These are phyloP conservation scores for Teratosphaeria pseudoeucalypti DNA, from an alignment of 2,329 filamentous ascomycete species.

Conservation along the genomic window DNA sequence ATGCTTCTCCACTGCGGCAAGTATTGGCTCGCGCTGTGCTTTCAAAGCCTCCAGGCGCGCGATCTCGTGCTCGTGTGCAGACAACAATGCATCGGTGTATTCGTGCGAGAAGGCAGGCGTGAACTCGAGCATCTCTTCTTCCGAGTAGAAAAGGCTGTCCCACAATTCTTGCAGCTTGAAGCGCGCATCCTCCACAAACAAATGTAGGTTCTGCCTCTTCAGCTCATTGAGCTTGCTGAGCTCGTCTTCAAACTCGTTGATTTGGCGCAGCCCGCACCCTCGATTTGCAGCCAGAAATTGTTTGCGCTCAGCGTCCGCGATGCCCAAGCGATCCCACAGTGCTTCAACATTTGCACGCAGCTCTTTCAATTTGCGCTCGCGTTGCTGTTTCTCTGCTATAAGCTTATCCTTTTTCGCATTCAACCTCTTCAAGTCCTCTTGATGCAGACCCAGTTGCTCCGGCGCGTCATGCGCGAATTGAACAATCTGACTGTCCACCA, in stretches of 20 bases:
- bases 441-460: slow-evolving; percentile 85
- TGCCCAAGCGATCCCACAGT: slow-evolving; percentile 78
- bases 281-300: slow-evolving; percentile 77
- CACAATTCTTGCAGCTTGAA: slow-evolving; percentile 87
- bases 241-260: slow-evolving; percentile 95
- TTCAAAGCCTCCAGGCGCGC: slow-evolving; percentile 66
- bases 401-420: slow-evolving; percentile 69
- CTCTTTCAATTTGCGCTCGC: slow-evolving; percentile 68
- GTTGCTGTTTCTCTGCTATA: slow-evolving; percentile 73
- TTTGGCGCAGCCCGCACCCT: slow-evolving; percentile 79
- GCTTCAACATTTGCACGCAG: slow-evolving; percentile 68
- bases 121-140: slow-evolving; percentile 98
- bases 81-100: slow-evolving; percentile 87
- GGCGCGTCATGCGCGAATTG: slow-evolving; percentile 83
- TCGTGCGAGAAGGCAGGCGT: slow-evolving; percentile 86
- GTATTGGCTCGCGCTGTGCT: slow-evolving; percentile 76
- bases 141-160: slow-evolving; percentile 87
- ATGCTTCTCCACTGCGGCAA: slow-evolving; percentile 76
- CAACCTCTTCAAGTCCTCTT: slow-evolving; percentile 69
- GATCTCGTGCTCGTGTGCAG: slow-evolving; percentile 91
- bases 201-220: slow-evolving; percentile 86
- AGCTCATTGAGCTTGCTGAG: slow-evolving; percentile 76
- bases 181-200: slow-evolving; percentile 91
- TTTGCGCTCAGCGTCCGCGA: slow-evolving; percentile 75
- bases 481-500: slow-evolving; percentile 79